Evolutionary conservation across 1,284 basidiomycete genomes (phyloP).

Genomic region (Melanopsichium pennsylvanicum): DNA sequence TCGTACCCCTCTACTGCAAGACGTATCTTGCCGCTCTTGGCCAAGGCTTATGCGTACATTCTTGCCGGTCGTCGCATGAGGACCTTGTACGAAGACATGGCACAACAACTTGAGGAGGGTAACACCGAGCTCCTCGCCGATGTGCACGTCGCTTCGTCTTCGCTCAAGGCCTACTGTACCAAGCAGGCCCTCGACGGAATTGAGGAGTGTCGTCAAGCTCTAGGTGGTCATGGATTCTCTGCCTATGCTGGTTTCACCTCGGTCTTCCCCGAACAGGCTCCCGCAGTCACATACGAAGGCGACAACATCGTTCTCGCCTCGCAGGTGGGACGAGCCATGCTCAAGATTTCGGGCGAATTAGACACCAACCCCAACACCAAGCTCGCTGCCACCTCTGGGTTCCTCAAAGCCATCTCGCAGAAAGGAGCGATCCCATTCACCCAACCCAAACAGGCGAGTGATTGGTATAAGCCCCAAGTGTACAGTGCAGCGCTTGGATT

Average conservation of each 20-base stretch:
- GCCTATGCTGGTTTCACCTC: conserved; percentile 58
- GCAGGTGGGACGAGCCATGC: conserved; percentile 59
- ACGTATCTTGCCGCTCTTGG: conserved; percentile 66
- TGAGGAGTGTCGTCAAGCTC: conserved; percentile 66
- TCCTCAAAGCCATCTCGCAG: conserved; percentile 47
- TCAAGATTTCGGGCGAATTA: conserved; percentile 55
- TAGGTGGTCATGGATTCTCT: conserved; percentile 67
- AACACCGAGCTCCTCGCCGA: conserved; percentile 66
- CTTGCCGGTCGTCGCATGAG: conserved; percentile 63
- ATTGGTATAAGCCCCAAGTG: conserved; percentile 50
- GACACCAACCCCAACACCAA: conserved; percentile 34
- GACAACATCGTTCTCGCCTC: conserved; percentile 60
- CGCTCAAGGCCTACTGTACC: conserved; percentile 65
- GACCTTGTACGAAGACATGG: conserved; percentile 64
- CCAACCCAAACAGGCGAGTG: conserved; percentile 34
- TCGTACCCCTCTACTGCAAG: conserved; percentile 66
- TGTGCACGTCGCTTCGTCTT: conserved; percentile 65
- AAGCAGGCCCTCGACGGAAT: conserved; percentile 66
- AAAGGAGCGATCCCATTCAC: conserved; percentile 36
- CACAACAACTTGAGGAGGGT: conserved; percentile 59
- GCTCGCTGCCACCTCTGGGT: conserved; percentile 49
- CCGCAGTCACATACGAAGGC: conserved; percentile 66
- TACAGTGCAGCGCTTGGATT: conserved; percentile 53
- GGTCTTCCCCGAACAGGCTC: conserved; percentile 57
- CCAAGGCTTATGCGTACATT: conserved; percentile 66